Evolutionary conservation across 202 grass and related monocot genomes (phyloP), one percentile per base, ranked within the genome.

Genomic region (Sporobolus alterniflorus): DNA sequence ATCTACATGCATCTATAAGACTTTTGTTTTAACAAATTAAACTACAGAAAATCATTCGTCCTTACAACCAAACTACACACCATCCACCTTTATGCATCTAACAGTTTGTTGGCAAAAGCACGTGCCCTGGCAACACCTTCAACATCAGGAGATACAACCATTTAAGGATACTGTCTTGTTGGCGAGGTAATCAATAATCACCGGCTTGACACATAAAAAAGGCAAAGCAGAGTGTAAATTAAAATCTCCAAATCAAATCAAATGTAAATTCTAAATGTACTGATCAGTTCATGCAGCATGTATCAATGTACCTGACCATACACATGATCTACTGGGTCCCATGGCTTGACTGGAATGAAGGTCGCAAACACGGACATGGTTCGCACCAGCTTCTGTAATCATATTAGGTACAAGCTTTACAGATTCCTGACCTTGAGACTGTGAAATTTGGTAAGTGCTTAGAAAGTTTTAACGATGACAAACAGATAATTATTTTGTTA

Each of bases 271-370:
- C 43, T 61, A 51, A 87, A 85, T n/a, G 17, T 54, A 33, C 17
- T 49, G n/a, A 25, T 73, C 15, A 54, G 67, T 73, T 73, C 46
- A 83, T 87, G 67, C 44, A 83, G 42, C 66, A 72, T 39, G 55
- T 14, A 79, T 80, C 72, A 57, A 12, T 80, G 15, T 93, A 98
- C 96, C 91, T 94, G 93, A 52, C 96, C 92, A 92, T 98, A 98
- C 49, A 98, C 93, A 88, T 98, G 96, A 93, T 98, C 93, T 67
- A 98, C 91, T 71, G 93, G 96, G 73, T 84, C 93, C 96, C 93
- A 98, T 96, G 36, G 96, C 94, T 84, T 98, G 96, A 81, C 96
- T 94, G 28, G 96, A 98, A 91, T 98, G 96, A 86, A 98, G 91
- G 77, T 98, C 96, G 87, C 96, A 96, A 30, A 92, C 82, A 74